Percentiles rank a stretch among this genome's conserved stretches.
These are phyloP conservation scores for Zymoseptoria tritici DNA, from an alignment of 2,329 filamentous ascomycete species.

Conservation along the genomic window DNA sequence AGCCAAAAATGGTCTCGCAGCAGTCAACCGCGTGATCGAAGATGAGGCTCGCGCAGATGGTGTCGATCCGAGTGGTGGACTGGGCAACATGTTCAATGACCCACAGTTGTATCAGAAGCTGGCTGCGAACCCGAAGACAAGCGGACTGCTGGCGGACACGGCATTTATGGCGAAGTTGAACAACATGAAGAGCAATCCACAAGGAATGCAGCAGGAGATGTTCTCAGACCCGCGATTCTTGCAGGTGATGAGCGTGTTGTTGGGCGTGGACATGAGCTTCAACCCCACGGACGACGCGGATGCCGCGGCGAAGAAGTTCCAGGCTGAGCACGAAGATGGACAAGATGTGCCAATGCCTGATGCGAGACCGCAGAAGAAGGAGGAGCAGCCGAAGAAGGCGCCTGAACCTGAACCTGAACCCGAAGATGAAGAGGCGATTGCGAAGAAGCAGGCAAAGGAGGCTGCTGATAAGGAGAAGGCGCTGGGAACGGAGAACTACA, in stretches of 20 bases:
- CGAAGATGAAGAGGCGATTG: conserved; percentile 73
- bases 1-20: conserved; percentile 77
- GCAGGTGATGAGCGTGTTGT: conserved; percentile 83
- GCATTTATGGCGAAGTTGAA: conserved; percentile 88
- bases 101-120: conserved; percentile 86
- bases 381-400: conserved; percentile 48
- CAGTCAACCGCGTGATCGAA: conserved; percentile 83
- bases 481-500: conserved; percentile 89
- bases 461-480: conserved; percentile 93
- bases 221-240: conserved; percentile 77
- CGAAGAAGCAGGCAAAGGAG: conserved; percentile 84
- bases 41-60: conserved; percentile 60
- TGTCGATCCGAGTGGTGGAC: conserved; percentile 61
- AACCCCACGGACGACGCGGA: conserved; percentile 44
- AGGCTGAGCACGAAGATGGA: conserved; percentile 60
- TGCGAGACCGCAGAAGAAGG: conserved; percentile 54
- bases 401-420: conserved; percentile 58
- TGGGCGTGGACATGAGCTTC: conserved; percentile 88
- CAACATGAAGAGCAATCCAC: conserved; percentile 71
- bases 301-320: conserved; percentile 41
- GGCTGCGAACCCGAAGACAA: conserved; percentile 89
- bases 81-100: conserved; percentile 93
- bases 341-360: conserved; percentile 74
- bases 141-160: conserved; percentile 67
- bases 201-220: conserved; percentile 70